Percentiles rank a stretch among this genome's conserved stretches.
phyloP scores from a whole-genome alignment of 768 basidiomycete species.

The Hygrophorus pudorinus region DNA sequence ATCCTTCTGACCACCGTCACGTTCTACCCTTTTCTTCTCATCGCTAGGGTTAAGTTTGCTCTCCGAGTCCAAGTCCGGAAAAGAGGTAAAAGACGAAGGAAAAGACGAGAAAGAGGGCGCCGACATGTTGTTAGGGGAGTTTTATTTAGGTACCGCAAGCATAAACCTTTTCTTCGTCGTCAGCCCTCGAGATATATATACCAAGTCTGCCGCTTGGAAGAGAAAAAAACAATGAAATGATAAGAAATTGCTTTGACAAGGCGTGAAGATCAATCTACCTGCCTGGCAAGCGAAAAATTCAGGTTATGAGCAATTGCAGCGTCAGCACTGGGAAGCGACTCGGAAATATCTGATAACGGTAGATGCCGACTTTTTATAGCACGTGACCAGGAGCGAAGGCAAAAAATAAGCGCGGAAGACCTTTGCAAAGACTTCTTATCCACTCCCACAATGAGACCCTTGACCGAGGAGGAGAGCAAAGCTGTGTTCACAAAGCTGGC shows the following conservation, averaged over 20 bases:
- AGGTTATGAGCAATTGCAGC: too few relatives aligned
- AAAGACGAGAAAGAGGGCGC: constrained; percentile 53
- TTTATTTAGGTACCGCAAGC: background rate
- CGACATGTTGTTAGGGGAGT: constrained; percentile 25
- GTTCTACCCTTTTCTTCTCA: constrained; percentile 6
- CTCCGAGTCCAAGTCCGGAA: constrained; percentile 48
- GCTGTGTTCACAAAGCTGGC: constrained; percentile 93
- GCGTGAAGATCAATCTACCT: too few relatives aligned
- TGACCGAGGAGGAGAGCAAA: constrained; percentile 97
- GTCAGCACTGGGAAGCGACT: too few relatives aligned
- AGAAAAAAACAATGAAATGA: too few relatives aligned
- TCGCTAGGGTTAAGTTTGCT: background rate
- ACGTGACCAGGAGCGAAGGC: too few relatives aligned
- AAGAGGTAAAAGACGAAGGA: constrained; percentile 59
- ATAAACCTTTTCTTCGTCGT: background rate
- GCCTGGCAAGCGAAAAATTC: too few relatives aligned
- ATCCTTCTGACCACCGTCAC: constrained; percentile 16
- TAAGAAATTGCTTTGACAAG: too few relatives aligned
- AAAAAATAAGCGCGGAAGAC: background rate
- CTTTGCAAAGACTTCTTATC: constrained; percentile 11
- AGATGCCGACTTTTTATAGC: too few relatives aligned
- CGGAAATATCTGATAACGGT: too few relatives aligned
- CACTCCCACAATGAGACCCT: constrained; percentile 64
- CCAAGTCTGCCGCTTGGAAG: too few relatives aligned
- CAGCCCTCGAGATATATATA: background rate